phyloP scores from a whole-genome alignment of 2,329 filamentous ascomycete species.

The Acrocalymma vagum region DNA sequence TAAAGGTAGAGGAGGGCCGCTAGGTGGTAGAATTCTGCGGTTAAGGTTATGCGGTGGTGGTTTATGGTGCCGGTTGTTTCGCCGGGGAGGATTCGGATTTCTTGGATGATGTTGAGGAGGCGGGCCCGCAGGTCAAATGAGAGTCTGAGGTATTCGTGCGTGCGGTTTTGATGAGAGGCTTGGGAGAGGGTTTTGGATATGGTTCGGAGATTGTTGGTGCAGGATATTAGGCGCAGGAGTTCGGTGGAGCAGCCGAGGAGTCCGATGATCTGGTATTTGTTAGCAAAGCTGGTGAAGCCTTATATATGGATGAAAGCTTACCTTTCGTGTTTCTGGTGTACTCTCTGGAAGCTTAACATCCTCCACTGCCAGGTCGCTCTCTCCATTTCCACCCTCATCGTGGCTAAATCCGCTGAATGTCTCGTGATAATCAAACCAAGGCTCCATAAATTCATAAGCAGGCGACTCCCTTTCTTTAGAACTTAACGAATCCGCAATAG shows the following conservation, averaged over 20 bases:
- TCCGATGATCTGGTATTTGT: slow-evolving; percentile 52
- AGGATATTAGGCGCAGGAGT: slow-evolving; percentile 55
- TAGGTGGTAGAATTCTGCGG: slow-evolving; percentile 62
- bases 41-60: slow-evolving; percentile 47
- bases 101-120: slow-evolving; percentile 29
- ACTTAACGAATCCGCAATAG: slow-evolving; percentile 41
- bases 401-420: slow-evolving; percentile 56
- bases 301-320: slow-evolving; percentile 16
- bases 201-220: slow-evolving; percentile 45
- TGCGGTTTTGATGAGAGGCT: neutral
- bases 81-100: slow-evolving; percentile 28
- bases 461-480: slow-evolving; percentile 31
- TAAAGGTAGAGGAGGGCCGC: slow-evolving; percentile 58
- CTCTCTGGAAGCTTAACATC: slow-evolving; percentile 26
- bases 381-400: slow-evolving; percentile 37
- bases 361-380: too few relatives aligned
- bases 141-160: slow-evolving; percentile 1
- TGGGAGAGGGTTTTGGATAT: neutral
- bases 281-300: neutral
- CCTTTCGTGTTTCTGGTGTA: slow-evolving; percentile 38
- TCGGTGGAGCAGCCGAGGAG: slow-evolving; percentile 59
- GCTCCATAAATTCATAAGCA: slow-evolving; percentile 51
- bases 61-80: slow-evolving; percentile 36
- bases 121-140: slow-evolving; percentile 26
- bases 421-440: slow-evolving; percentile 60